Base-by-base conservation (phyloP, 768 basidiomycete genomes). In the Phylloporus sp. region DNA sequence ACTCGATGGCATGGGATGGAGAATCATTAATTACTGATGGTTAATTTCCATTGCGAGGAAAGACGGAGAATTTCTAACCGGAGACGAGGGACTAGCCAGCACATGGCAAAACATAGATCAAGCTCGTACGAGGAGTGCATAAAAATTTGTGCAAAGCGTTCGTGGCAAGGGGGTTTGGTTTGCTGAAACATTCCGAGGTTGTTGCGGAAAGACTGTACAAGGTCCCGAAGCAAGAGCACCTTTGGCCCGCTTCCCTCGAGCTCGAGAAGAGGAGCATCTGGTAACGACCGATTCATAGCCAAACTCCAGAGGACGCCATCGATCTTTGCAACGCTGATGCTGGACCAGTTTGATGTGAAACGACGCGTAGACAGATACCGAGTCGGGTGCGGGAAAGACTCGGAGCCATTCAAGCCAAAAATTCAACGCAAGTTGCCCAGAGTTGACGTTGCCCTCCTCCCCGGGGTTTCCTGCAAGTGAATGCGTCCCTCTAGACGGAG, bases 241-340 rank as follows among this genome's bases (percentile, higher is more conserved):
- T 56, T 62, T 17, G 60, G 60, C n/a, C n/a, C n/a, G 31, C 51
- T 62, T 11, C 60, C 60, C 27, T 59, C 57, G 20, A 61, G 43
- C 37, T 62, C 57, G n/a, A 60, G n/a, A 7, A 39, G 24, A 29
- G 60, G 59, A 21, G 54, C 38, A 6, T 61, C 59, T 29, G 45
- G 11, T 3, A 62, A 38, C 24, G 62, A 34, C 31, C 42, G 48
- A 15, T 41, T 48, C 59, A 60, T 53, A 43, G 51, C 31, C 4
- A 54, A 56, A 26, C 50, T 60, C 56, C 59, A 60, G 10, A 60
- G 49, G 14, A 52, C 35, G 9, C 44, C 27, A 23, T 60, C 60
- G 4, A 45, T 38, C 17, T 56, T 38, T 21, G 50, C 48, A 22
- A 35, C 48, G 36, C 20, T 45, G 11, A 29, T 36, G 26, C 60